A percentile compares a stretch with the other conserved stretches of the same genome.
These are phyloP conservation scores for Exophiala lecanii-corni DNA, from an alignment of 2,329 filamentous ascomycete genomes.

Conservation along the genomic window DNA sequence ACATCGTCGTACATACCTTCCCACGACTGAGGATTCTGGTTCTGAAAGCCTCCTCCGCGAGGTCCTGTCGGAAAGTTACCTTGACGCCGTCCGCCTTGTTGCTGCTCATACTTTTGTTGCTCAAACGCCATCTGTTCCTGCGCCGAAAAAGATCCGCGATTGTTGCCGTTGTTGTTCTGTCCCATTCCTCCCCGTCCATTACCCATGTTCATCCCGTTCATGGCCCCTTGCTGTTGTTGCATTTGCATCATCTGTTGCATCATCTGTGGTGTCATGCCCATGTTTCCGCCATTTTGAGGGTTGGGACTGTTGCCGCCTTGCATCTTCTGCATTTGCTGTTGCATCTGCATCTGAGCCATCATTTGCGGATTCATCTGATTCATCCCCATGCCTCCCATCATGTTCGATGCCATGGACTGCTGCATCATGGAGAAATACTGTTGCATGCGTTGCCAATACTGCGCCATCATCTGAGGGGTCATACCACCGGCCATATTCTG, in stretches of 20 bases:
- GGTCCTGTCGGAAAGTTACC: slow-evolving; percentile 27
- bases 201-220: slow-evolving; percentile 30
- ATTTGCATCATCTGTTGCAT: slow-evolving; percentile 57
- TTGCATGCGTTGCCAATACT: slow-evolving; percentile 98
- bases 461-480: slow-evolving; percentile 95
- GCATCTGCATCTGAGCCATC: slow-evolving; percentile 58
- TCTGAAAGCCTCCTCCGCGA: slow-evolving; percentile 23
- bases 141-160: slow-evolving; percentile 57
- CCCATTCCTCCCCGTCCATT: slow-evolving; percentile 29
- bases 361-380: slow-evolving; percentile 40
- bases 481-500: slow-evolving; percentile 53
- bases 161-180: slow-evolving; percentile 36
- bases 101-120: slow-evolving; percentile 73
- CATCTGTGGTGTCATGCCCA: slow-evolving; percentile 30
- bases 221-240: slow-evolving; percentile 37
- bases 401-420: slow-evolving; percentile 67
- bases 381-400: slow-evolving; percentile 57
- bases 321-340: slow-evolving; percentile 51
- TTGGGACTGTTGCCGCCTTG: slow-evolving; percentile 29
- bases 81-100: slow-evolving; percentile 52
- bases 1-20: slow-evolving; percentile 98
- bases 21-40: slow-evolving; percentile 69
- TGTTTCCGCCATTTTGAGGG: slow-evolving; percentile 25
- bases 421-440: slow-evolving; percentile 96
- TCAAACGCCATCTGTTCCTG: slow-evolving; percentile 72